Conservation (phyloP, 352 stramenopile genomes). For the Elongisporangium anandrum region DNA sequence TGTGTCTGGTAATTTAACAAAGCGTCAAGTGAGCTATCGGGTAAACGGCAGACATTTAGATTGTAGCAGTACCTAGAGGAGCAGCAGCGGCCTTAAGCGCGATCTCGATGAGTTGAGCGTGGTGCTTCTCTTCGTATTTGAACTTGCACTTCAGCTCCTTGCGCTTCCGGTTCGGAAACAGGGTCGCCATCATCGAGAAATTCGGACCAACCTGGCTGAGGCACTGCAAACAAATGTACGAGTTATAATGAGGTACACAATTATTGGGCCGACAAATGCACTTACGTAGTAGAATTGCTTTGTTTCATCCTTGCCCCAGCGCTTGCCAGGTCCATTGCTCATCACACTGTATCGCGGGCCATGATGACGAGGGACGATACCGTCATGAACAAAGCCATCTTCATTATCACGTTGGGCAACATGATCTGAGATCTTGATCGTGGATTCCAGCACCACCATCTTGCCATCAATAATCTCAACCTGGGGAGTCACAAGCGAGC, state of each 20-base stretch:
- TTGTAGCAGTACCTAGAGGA: constrained; percentile 31
- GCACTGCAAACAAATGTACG: too few relatives aligned
- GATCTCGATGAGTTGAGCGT: constrained; percentile 72
- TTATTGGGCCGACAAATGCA: constrained; percentile 1
- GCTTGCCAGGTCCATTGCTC: constrained; percentile 38
- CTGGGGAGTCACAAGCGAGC: constrained; percentile 67
- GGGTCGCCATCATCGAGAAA: constrained; percentile 85
- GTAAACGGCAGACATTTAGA: neutral
- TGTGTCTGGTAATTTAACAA: constrained; percentile 26
- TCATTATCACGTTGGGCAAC: constrained; percentile 22
- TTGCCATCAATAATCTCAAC: constrained; percentile 84
- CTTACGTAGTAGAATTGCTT: constrained; percentile 86
- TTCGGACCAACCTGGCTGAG: constrained; percentile 80
- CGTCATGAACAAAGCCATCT: constrained; percentile 20
- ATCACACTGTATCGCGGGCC: constrained; percentile 37
- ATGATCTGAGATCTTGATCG: constrained; percentile 58
- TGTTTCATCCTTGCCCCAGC: constrained; percentile 79
- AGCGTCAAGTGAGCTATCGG: neutral
- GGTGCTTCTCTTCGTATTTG: constrained; percentile 84
- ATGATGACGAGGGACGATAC: constrained; percentile 25
- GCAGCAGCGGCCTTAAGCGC: constrained; percentile 64
- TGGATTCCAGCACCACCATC: constrained; percentile 76
- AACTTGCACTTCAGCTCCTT: constrained; percentile 87
- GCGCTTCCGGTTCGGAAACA: constrained; percentile 78
- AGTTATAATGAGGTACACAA: neutral